Conservation (phyloP, 345 rosid species). For the Eucalyptus regnans region DNA sequence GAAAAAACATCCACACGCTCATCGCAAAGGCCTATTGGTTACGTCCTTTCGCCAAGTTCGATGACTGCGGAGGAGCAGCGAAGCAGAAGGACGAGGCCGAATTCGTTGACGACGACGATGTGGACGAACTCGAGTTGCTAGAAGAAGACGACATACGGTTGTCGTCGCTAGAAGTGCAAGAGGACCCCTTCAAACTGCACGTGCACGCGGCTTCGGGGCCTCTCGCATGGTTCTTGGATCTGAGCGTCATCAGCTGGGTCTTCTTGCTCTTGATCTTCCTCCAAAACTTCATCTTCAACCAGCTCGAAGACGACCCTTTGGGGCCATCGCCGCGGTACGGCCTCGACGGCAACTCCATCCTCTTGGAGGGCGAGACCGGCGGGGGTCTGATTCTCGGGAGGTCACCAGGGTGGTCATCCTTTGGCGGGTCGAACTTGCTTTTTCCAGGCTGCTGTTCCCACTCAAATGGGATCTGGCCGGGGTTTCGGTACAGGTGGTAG, state of each 20-base stretch:
- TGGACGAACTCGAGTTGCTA: neutral
- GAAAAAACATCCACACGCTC: neutral
- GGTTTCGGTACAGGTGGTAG: slow-evolving; percentile 5
- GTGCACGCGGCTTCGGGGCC: neutral
- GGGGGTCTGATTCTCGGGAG: slow-evolving; percentile 16
- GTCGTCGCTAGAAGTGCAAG: neutral
- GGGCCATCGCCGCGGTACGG: neutral
- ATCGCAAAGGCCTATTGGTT: neutral
- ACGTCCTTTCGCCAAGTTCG: neutral
- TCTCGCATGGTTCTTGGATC: neutral
- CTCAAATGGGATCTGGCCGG: slow-evolving; percentile 40
- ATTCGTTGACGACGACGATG: neutral
- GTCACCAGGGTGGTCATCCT: neutral
- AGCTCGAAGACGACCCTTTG: slow-evolving; percentile 4
- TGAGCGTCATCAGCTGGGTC: neutral
- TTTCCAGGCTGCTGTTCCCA: slow-evolving; percentile 69
- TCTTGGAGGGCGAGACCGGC: neutral
- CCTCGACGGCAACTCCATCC: neutral
- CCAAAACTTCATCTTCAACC: slow-evolving; percentile 32
- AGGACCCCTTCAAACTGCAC: neutral
- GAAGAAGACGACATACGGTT: neutral
- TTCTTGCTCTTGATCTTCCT: neutral
- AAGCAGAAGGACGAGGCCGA: neutral
- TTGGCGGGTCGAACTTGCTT: slow-evolving; percentile 17
- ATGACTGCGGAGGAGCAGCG: neutral